Evolutionary conservation across 768 basidiomycete genomes (phyloP).

Genomic region (Thelephora ganbajun): DNA sequence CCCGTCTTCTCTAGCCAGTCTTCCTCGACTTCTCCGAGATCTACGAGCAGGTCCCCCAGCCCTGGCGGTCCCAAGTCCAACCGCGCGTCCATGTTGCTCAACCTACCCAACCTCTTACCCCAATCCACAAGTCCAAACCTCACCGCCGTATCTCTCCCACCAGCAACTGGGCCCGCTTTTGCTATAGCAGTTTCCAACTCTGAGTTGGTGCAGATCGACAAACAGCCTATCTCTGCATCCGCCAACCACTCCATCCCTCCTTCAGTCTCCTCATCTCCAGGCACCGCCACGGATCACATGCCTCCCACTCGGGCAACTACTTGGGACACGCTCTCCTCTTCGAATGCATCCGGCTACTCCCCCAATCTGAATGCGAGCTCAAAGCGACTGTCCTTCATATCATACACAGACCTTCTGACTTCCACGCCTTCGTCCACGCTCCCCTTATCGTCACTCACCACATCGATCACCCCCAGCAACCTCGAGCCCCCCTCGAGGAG

Average conservation of each 20-base stretch:
- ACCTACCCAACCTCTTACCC: constrained; percentile 25
- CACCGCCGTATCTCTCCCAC: neutral
- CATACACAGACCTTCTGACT: constrained; percentile 73
- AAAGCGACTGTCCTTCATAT: constrained; percentile 80
- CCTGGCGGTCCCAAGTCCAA: constrained; percentile 15
- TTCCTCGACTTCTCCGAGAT: constrained; percentile 10
- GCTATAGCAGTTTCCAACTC: neutral
- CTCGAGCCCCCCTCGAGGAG: neutral
- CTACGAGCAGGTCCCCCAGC: constrained; percentile 10
- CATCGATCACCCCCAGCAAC: constrained; percentile 17
- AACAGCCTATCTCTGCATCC: constrained; percentile 20
- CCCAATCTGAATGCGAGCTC: constrained; percentile 28
- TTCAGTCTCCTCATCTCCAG: constrained; percentile 24
- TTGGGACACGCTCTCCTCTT: constrained; percentile 14
- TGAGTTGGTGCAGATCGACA: neutral
- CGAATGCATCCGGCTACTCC: constrained; percentile 25
- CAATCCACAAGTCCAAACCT: constrained; percentile 8
- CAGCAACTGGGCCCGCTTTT: neutral
- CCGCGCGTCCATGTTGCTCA: constrained; percentile 33
- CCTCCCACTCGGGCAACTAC: constrained; percentile 12
- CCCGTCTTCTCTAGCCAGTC: constrained; percentile 16
- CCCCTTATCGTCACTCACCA: constrained; percentile 62
- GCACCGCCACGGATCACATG: constrained; percentile 21
- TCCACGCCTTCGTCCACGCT: constrained; percentile 62
- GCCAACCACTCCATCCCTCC: constrained; percentile 30